Evolutionary conservation across 768 basidiomycete species (phyloP), one percentile per base, ranked within the genome.

Genomic region (Hericium coralloides): DNA sequence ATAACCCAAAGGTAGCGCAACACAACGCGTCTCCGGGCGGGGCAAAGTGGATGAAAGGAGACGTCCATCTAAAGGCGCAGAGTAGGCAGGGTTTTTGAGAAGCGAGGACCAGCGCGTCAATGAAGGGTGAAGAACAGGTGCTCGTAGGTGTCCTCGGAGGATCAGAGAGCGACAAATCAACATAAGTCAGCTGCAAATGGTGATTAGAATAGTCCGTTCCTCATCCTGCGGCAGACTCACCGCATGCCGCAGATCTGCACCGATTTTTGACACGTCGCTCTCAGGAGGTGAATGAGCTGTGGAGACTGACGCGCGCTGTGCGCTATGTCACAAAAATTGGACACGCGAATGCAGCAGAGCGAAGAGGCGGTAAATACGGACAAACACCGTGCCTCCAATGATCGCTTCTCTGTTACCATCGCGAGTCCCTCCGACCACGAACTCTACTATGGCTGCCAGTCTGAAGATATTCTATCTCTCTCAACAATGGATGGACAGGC

Each of bases 141-240:
- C 72, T 55, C 65, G 67, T 64, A 72, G 67, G 70, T 74, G 72
- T 70, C 73, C 73, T 78, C 74, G 74, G 63, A 73, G 72, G 65
- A 79, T 69, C 71, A 77, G 70, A 73, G 72, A 78, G 72, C 82
- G 84, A 78, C 84, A 83, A 81, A 82, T 76, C 73, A 77, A 84
- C 84, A 87, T 87, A 83, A 80, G 83, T 87, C 77, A 87, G 73
- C 84, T 81, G 60, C 37, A 50, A n/a, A 62, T 49, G 26, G 64
- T 57, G 65, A 63, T 51, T 60, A 59, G 12, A 55, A 23, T 38
- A 49, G 31, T 26, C 15, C 22, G 56, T 48, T 55, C 36, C 54
- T 45, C 58, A 25, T 31, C 48, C 58, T 36, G 23, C 31, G 41
- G 38, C 8, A 18, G 31, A 67, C 79, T 60, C 64, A 81, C 84